Percentiles rank a stretch among this genome's conserved stretches.
phyloP scores from a whole-genome alignment of 2,329 filamentous ascomycete genomes.

The Fusarium nematophilum region DNA sequence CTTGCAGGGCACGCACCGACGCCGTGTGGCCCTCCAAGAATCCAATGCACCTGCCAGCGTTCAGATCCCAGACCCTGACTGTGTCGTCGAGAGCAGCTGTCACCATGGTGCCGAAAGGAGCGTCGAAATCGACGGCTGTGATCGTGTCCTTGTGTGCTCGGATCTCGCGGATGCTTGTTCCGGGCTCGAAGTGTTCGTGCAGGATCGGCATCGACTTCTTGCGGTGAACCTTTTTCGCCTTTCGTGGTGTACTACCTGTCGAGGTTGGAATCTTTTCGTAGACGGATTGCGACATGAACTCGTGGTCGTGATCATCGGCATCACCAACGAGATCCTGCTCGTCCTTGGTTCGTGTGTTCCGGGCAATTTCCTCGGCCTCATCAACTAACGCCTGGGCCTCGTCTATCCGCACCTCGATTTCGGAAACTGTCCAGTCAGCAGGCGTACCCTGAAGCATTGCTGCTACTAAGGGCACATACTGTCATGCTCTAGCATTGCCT shows the following conservation, averaged over 20 bases:
- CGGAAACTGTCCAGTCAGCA: conserved; percentile 64
- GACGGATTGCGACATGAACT: conserved; percentile 97
- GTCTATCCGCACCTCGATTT: conserved; percentile 71
- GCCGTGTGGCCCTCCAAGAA: conserved; percentile 93
- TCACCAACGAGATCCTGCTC: conserved; percentile 65
- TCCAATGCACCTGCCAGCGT: conserved; percentile 91
- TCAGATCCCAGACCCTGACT: conserved; percentile 95
- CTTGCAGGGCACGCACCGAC: conserved; percentile 90
- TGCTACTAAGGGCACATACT: conserved; percentile 61
- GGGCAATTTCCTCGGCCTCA: conserved; percentile 67
- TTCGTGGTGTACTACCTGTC: conserved; percentile 59
- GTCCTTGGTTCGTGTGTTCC: conserved; percentile 62
- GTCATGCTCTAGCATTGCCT: conserved; percentile 89
- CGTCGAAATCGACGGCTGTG: conserved; percentile 93
- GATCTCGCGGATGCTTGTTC: conserved; percentile 87
- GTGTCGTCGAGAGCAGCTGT: conserved; percentile 93
- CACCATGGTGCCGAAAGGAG: conserved; percentile 95
- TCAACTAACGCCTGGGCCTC: conserved; percentile 69
- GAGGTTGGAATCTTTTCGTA: conserved; percentile 87
- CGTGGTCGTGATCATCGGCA: conserved; percentile 59
- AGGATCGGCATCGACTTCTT: conserved; percentile 92
- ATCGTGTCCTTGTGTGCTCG: conserved; percentile 89
- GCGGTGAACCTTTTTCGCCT: conserved; percentile 66
- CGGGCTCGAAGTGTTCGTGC: conserved; percentile 94
- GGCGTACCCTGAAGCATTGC: background rate